Evolutionary conservation across 164 flowering plant genomes (phyloP).

Genomic region (Aristolochia fimbriata): DNA sequence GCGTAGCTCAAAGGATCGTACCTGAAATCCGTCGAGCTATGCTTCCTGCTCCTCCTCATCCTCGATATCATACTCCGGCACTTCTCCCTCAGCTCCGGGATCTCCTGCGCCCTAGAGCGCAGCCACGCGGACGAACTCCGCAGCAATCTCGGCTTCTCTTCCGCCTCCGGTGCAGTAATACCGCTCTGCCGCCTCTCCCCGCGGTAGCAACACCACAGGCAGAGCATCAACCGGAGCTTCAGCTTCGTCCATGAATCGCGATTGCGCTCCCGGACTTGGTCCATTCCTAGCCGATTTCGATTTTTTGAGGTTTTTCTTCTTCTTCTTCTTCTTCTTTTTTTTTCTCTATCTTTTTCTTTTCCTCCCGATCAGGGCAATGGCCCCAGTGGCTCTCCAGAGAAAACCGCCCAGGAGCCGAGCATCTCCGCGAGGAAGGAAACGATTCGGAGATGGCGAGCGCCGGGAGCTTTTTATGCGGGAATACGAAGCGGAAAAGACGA

Average conservation of each 20-base stretch:
- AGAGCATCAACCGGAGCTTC: conserved; percentile 13
- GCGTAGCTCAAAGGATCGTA: conserved; percentile 57
- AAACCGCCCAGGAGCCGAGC: too few species aligned
- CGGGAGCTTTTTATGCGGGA: not conserved
- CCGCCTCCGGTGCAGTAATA: not conserved
- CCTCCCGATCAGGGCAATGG: too few species aligned
- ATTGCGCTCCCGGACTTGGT: not conserved
- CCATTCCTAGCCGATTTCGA: not conserved
- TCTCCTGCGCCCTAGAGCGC: conserved; percentile 20
- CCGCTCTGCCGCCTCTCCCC: not conserved
- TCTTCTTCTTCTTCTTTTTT: too few species aligned
- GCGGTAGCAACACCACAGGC: conserved; percentile 22
- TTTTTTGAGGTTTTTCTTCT: not conserved
- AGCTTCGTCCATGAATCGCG: conserved; percentile 3
- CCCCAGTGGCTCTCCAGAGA: too few species aligned
- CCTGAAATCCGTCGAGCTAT: conserved; percentile 31
- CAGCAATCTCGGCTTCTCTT: conserved; percentile 10
- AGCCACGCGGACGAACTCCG: conserved; percentile 24
- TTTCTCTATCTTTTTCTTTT: too few species aligned
- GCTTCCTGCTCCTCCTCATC: conserved; percentile 14
- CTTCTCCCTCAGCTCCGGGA: conserved; percentile 25
- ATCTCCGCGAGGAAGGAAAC: too few species aligned
- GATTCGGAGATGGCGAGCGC: not conserved
- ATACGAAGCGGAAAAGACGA: not conserved
- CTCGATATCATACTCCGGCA: conserved; percentile 22